phyloP scores from a whole-genome alignment of 305 asterid genomes.

The Fraxinus dipetala region DNA sequence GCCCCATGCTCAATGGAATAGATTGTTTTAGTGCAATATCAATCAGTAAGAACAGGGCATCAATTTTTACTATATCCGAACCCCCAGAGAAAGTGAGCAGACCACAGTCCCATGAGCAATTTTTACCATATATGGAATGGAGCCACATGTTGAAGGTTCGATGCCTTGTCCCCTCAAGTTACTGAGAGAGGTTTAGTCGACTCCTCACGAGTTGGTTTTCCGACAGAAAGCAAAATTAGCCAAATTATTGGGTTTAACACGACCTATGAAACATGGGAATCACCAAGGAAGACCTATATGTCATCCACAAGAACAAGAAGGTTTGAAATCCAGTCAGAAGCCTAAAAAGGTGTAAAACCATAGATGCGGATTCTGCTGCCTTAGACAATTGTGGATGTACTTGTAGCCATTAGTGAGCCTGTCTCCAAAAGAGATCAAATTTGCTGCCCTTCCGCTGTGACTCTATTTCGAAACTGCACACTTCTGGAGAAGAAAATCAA shows the following conservation, averaged over 20 bases:
- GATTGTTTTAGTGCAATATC: not conserved
- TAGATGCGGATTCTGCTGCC: not conserved
- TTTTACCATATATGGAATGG: not conserved
- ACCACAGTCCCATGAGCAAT: too few relatives aligned
- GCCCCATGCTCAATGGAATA: not conserved
- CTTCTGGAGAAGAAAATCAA: not conserved
- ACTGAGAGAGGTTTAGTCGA: not conserved
- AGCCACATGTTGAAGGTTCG: not conserved
- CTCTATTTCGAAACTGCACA: not conserved
- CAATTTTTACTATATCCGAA: too few relatives aligned
- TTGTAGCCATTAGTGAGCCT: not conserved
- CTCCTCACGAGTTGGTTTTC: not conserved
- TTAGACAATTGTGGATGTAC: too few relatives aligned
- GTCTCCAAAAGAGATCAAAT: not conserved
- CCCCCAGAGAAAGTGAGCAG: too few relatives aligned
- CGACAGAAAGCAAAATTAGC: not conserved
- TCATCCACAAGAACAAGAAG: not conserved
- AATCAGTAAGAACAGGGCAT: not conserved
- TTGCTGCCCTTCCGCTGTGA: not conserved
- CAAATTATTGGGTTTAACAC: not conserved
- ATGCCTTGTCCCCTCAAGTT: not conserved
- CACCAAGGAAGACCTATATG: not conserved
- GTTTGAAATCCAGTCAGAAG: not conserved
- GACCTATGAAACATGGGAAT: not conserved
- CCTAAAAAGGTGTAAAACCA: not conserved